phyloP scores from a whole-genome alignment of 2,329 filamentous ascomycete genomes.

The Neofusicoccum kwambonambiense region DNA sequence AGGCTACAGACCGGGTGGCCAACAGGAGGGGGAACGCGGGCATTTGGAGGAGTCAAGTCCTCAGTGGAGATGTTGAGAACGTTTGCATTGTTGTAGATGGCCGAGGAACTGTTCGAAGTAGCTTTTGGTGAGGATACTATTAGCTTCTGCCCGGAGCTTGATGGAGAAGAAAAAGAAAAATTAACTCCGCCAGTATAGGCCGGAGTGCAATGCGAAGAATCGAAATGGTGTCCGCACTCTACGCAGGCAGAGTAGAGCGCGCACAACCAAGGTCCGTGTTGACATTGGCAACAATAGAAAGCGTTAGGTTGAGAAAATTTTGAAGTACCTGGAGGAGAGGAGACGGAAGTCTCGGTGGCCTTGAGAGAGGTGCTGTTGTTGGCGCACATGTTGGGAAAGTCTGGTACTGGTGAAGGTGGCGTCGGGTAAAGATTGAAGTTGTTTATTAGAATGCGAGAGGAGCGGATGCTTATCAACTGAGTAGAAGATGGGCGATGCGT shows the following conservation, averaged over 20 bases:
- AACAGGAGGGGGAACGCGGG: neutral
- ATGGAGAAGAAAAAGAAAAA: neutral
- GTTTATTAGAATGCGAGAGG: too few species aligned
- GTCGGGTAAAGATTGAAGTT: neutral
- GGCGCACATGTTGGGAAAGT: neutral
- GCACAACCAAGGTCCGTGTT: neutral
- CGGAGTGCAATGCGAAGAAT: neutral
- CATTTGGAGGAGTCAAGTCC: neutral
- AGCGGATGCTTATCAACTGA: too few species aligned
- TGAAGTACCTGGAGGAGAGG: neutral
- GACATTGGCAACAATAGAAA: conserved; percentile 11
- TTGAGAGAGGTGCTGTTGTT: neutral
- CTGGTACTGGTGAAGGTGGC: neutral
- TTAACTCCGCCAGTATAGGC: neutral
- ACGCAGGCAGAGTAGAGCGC: neutral
- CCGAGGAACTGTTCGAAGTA: neutral
- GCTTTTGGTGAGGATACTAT: neutral
- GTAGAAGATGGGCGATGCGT: too few species aligned
- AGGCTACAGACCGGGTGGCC: neutral
- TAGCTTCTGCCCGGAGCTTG: neutral
- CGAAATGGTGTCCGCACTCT: conserved; percentile 2
- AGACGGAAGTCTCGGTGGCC: neutral
- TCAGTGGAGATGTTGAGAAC: neutral
- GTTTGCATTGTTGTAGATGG: neutral
- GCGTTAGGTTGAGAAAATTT: neutral